These are phyloP conservation scores for Schoenoplectus triqueter DNA, from an alignment of 202 grass and related monocot genomes.

Conservation along the genomic window DNA sequence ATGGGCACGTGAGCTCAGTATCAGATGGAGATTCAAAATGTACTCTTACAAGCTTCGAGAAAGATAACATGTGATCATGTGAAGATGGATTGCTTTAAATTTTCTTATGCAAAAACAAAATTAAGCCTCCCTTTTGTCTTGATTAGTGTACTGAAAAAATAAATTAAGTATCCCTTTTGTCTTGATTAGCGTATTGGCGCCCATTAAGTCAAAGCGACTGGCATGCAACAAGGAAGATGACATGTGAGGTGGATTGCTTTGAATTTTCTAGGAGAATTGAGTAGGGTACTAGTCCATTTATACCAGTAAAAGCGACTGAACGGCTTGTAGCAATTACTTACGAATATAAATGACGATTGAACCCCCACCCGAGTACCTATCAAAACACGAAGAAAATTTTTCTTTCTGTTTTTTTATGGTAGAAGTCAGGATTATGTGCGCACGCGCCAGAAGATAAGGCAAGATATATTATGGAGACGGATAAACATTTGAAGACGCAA, in stretches of 20 bases:
- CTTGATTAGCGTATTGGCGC: neutral
- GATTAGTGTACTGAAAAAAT: neutral
- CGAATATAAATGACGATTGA: no score
- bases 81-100: neutral
- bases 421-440: no score
- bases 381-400: no score
- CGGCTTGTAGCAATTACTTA: no score
- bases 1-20: neutral
- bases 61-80: neutral
- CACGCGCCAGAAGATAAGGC: no score
- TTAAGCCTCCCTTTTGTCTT: neutral
- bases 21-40: neutral
- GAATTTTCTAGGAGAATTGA: no score
- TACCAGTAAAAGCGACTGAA: no score
- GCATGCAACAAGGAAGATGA: neutral
- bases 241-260: neutral
- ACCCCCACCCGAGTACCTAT: no score
- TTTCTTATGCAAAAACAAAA: neutral
- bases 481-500: neutral
- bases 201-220: neutral
- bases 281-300: neutral
- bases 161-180: neutral
- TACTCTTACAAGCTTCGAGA: neutral
- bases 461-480: no score
- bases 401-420: no score